These are phyloP conservation scores for Colletotrichum theobromicola DNA, from an alignment of 2,329 filamentous ascomycete species.

Conservation along the genomic window DNA sequence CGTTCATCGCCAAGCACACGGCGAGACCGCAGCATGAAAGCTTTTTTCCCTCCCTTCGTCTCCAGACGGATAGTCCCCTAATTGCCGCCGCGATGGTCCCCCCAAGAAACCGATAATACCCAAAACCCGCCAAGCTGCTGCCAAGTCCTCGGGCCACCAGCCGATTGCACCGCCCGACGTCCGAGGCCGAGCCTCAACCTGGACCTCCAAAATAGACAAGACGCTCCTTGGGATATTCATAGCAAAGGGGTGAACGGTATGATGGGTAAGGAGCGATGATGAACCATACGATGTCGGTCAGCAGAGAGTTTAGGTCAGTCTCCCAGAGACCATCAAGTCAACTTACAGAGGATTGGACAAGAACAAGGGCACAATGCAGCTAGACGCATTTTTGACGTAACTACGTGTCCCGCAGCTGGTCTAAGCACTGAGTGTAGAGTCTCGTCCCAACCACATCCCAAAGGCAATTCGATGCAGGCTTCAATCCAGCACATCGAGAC, in stretches of 20 bases:
- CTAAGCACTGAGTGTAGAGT: neutral
- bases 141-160: slow-evolving; percentile 13
- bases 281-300: neutral
- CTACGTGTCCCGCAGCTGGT: neutral
- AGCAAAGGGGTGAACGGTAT: neutral
- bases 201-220: slow-evolving; percentile 4
- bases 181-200: neutral
- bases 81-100: neutral
- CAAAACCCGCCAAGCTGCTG: slow-evolving; percentile 17
- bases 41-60: neutral
- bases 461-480: neutral
- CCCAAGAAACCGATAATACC: neutral
- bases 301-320: neutral
- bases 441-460: neutral
- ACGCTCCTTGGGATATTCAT: neutral
- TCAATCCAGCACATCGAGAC: neutral
- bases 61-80: neutral
- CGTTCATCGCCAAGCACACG: slow-evolving; percentile 13
- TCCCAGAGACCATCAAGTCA: neutral
- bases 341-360: neutral
- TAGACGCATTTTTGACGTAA: neutral
- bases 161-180: neutral
- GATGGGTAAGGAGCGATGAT: neutral
- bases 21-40: neutral
- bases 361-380: neutral